Evolutionary conservation across 495 filamentous ascomycete genomes (phyloP), one percentile per base, ranked within the genome.

Genomic region (Penicillium bialowiezense): DNA sequence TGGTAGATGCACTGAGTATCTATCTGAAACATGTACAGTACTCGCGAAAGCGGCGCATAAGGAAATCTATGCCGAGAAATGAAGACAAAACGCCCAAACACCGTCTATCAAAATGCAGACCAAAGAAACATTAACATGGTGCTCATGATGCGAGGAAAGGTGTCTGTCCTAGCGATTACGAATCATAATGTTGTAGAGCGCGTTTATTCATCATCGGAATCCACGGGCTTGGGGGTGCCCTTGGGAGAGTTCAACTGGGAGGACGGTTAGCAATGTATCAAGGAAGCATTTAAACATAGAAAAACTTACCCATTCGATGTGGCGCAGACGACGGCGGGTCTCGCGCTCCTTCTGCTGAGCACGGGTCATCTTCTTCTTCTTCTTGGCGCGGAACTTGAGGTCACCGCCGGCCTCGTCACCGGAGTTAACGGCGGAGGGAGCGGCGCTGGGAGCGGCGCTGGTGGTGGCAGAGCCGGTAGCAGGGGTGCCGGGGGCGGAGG

Each of bases 301-400:
- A 55, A 87, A 71, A 58, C 51, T 51, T 21, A 55, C 54, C 91
- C 95, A 98, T 69, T 97, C 92, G 54, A 98, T 91, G 68, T 97
- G 89, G 64, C 93, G 87, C 70, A 98, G 73, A 64, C 92, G 77
- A 48, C 92, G 80, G 52, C 93, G 78, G 21, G 85, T 85, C 68
- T 98, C 95, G 3, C 87, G 77, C 56, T 98, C 93, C 79, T 98
- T 98, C 60, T 90, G 52, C 72, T 98, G 91, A 67, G 87, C 89
- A 72, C 92, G 86, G 41, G 93, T 98, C 82, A 95, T 77, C 89
- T 98, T 98, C 85, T 92, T 96, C 87, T 96, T 97, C 79, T 89
- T 89, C 78, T 91, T 90, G 3, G 90, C 80, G 65, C 84, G 86
- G 83, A 98, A 98, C 68, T 93, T 90, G 74, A 98, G 80, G 13